Conservation (phyloP, 306 rosid species). For the Herpetospermum pedunculosum region DNA sequence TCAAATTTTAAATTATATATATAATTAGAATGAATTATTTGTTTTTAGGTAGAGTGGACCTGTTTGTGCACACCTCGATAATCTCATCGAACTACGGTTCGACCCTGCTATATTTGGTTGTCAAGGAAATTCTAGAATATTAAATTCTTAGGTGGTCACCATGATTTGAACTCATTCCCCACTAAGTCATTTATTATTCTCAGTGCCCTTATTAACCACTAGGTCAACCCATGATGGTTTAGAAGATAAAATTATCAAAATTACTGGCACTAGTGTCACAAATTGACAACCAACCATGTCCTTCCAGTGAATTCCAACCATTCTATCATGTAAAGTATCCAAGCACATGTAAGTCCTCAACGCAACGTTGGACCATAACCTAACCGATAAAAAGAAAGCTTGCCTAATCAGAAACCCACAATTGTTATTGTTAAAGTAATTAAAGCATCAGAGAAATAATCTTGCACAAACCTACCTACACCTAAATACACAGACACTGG, state of each 20-base stretch:
- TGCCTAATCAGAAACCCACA: background rate
- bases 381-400: background rate
- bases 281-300: background rate
- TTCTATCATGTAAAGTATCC: background rate
- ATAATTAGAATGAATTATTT: background rate
- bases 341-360: background rate
- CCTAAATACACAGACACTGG: background rate
- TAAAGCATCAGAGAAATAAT: background rate
- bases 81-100: too few species aligned
- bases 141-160: too few species aligned
- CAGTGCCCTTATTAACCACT: too few species aligned
- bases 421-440: background rate
- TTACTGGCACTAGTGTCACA: background rate
- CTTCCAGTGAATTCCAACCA: background rate
- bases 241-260: too few species aligned
- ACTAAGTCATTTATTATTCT: too few species aligned
- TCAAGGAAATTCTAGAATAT: too few species aligned
- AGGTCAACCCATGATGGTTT: too few species aligned
- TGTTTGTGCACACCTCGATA: too few species aligned
- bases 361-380: background rate
- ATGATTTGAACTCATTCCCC: too few species aligned
- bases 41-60: too few species aligned
- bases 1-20: background rate
- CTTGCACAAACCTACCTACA: background rate
- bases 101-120: too few species aligned